Conservation (phyloP, 2,329 filamentous ascomycete genomes). For the Lachnellula arida region DNA sequence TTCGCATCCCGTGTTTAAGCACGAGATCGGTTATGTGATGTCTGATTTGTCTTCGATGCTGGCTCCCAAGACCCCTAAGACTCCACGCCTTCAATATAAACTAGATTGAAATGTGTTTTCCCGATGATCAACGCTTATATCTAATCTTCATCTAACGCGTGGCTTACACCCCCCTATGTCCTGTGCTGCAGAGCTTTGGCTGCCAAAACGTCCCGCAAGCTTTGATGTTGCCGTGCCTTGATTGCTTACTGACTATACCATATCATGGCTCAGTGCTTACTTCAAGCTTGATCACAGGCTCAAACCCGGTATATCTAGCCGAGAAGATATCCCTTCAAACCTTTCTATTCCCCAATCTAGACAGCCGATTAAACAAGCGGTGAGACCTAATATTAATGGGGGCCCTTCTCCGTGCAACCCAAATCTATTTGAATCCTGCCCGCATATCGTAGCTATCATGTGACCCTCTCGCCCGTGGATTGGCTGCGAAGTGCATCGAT, state of each 20-base stretch:
- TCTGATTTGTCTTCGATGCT: no score
- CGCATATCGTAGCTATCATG: slow-evolving; percentile 18
- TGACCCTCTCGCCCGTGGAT: slow-evolving; percentile 29
- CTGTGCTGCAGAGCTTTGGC: not conserved
- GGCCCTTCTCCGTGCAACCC: not conserved
- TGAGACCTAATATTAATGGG: not conserved
- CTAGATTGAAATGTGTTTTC: not conserved
- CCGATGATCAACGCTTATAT: not conserved
- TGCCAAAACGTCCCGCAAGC: not conserved
- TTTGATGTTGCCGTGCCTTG: not conserved
- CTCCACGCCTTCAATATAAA: slow-evolving; percentile 1
- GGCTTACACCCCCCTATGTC: not conserved
- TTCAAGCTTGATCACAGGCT: not conserved
- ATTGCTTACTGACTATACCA: not conserved
- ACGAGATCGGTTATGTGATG: no score
- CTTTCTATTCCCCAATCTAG: slow-evolving; percentile 1
- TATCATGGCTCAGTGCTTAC: no score
- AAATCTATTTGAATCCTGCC: not conserved
- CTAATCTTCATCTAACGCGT: not conserved
- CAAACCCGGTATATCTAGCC: not conserved
- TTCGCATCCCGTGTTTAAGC: no score
- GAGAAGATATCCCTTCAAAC: not conserved
- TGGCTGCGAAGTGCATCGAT: slow-evolving; percentile 61
- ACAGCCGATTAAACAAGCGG: slow-evolving; percentile 1
- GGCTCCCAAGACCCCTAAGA: not conserved